A percentile compares a stretch with the other conserved stretches of the same genome.
phyloP scores from a whole-genome alignment of 257 asterid species.

The Linderniella brevidens region DNA sequence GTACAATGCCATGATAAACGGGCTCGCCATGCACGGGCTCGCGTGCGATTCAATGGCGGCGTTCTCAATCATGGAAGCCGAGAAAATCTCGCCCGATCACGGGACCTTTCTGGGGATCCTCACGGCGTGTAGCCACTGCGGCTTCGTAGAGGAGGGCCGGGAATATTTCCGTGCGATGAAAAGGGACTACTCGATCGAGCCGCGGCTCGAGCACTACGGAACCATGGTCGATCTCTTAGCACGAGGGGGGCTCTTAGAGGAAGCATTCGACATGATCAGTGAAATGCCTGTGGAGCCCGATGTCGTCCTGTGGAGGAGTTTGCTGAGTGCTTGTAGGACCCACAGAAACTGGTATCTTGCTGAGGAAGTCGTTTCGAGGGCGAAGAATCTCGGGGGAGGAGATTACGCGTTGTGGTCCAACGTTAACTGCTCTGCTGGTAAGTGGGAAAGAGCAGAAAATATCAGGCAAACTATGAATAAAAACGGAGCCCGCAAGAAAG shows the following conservation, averaged over 20 bases:
- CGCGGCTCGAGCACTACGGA: slow-evolving; percentile 74
- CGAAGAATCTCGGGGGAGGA: no score
- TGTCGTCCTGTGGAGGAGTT: no score
- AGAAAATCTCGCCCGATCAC: slow-evolving; percentile 36
- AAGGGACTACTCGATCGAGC: slow-evolving; percentile 21
- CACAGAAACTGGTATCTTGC: no score
- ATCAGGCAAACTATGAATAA: slow-evolving; percentile 36
- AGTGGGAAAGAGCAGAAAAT: no score
- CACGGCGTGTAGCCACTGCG: slow-evolving; percentile 55
- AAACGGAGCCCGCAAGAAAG: slow-evolving; percentile 43
- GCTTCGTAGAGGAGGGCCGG: slow-evolving; percentile 53
- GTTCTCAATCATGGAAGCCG: slow-evolving; percentile 28
- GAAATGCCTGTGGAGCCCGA: no score
- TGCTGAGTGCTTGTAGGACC: no score
- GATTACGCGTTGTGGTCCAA: no score
- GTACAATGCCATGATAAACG: slow-evolving; percentile 73
- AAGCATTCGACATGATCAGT: no score
- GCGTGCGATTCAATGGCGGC: slow-evolving; percentile 39
- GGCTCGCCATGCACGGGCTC: slow-evolving; percentile 55
- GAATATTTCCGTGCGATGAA: slow-evolving; percentile 43
- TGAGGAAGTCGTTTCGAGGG: no score
- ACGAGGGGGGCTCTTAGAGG: no score
- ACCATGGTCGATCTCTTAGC: no score
- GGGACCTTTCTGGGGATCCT: slow-evolving; percentile 59
- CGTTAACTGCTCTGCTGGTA: no score